phyloP scores from a whole-genome alignment of 441 rosid genomes.

The Populus hybrid region DNA sequence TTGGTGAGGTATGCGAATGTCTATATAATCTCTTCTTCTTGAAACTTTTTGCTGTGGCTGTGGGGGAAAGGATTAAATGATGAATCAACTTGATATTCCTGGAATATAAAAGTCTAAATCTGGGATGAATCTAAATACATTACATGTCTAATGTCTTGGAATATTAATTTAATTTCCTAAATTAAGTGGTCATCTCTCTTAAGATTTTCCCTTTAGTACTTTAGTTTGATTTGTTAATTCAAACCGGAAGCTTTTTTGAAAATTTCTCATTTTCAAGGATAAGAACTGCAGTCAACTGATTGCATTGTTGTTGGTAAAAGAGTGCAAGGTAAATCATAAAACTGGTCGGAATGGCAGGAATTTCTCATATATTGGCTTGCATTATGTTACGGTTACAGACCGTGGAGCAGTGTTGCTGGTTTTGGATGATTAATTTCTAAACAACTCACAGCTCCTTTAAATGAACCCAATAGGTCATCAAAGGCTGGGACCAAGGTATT shows the following conservation, averaged over 20 bases:
- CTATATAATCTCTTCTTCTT: neutral
- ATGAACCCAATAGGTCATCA: slow-evolving; percentile 53
- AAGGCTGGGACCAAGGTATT: slow-evolving; percentile 92
- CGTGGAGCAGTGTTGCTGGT: neutral
- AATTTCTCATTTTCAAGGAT: neutral
- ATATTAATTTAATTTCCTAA: neutral
- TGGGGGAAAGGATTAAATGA: neutral
- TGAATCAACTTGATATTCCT: neutral
- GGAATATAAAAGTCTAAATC: neutral
- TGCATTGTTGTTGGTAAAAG: neutral
- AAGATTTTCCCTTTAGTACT: neutral
- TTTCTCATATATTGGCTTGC: neutral
- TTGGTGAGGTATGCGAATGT: slow-evolving; percentile 58
- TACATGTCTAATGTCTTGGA: neutral
- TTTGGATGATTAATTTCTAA: neutral
- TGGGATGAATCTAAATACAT: neutral
- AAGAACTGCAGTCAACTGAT: neutral
- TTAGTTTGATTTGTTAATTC: neutral
- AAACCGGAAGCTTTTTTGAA: neutral
- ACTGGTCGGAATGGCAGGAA: neutral
- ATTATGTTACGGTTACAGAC: neutral
- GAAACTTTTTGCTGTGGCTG: neutral
- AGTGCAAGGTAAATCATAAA: neutral
- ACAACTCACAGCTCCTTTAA: neutral
- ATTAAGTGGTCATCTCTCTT: neutral